A percentile compares a stretch with the other conserved stretches of the same genome.
These are phyloP conservation scores for Claviceps lovelessii DNA, from an alignment of 2,329 filamentous ascomycete species.

Conservation along the genomic window DNA sequence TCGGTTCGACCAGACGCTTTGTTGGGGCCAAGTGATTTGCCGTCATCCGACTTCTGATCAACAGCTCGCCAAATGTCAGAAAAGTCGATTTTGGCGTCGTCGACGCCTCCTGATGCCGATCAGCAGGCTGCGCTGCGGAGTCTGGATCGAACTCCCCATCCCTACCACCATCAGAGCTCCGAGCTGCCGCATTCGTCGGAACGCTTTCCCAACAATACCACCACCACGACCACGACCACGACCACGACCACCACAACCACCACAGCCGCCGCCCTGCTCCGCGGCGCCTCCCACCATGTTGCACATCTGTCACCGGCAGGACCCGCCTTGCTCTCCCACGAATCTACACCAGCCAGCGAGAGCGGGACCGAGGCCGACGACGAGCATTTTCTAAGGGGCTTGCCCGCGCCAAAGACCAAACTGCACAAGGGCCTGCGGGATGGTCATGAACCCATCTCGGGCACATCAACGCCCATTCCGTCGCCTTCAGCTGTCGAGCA, in stretches of 20 bases:
- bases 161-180: conserved; percentile 46
- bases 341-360: conserved; percentile 56
- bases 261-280: conserved; percentile 6
- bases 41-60: conserved; percentile 7
- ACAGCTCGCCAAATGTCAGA: conserved; percentile 26
- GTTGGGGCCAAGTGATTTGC: not conserved
- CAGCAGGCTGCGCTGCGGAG: conserved; percentile 29
- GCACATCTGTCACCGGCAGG: conserved; percentile 12
- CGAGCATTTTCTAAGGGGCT: conserved; percentile 72
- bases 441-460: conserved; percentile 38
- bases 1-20: not conserved
- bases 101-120: conserved; percentile 18
- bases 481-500: conserved; percentile 34
- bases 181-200: conserved; percentile 41
- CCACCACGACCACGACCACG: not conserved
- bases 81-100: conserved; percentile 20
- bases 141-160: conserved; percentile 50
- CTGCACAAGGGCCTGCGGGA: conserved; percentile 66
- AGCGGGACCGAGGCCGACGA: conserved; percentile 94
- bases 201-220: conserved; percentile 13
- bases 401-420: conserved; percentile 63
- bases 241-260: not conserved
- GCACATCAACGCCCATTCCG: conserved; percentile 39
- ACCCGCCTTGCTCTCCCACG: conserved; percentile 27
- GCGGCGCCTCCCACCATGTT: conserved; percentile 7